Percentiles rank a stretch among this genome's conserved stretches.
Conservation (phyloP, 768 basidiomycete genomes). For the Rhodotorula sphaerocarpa region DNA sequence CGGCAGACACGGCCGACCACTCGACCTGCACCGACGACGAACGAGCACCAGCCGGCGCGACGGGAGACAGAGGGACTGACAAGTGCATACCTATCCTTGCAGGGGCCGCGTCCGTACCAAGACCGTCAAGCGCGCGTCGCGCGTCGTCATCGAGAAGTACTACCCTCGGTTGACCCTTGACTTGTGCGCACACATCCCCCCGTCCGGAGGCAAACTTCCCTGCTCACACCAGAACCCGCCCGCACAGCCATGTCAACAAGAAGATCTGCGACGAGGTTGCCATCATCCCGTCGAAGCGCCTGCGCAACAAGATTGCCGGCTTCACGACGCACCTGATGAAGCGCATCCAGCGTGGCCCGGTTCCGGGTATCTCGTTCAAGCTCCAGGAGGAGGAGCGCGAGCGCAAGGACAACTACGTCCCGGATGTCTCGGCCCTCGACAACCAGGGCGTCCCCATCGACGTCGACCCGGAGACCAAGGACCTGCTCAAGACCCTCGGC, state of each 20-base stretch:
- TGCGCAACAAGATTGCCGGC: slow-evolving; percentile 98
- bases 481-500: slow-evolving; percentile 81
- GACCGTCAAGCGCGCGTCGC: slow-evolving; percentile 98
- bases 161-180: slow-evolving; percentile 98
- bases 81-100: slow-evolving; percentile 8
- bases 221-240: not conserved
- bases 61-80: not conserved
- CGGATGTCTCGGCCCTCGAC: slow-evolving; percentile 94
- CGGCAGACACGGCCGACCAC: too few relatives aligned
- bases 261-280: slow-evolving; percentile 53
- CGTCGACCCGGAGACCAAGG: slow-evolving; percentile 89
- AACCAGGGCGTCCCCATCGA: slow-evolving; percentile 62
- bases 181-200: slow-evolving; percentile 55
- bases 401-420: slow-evolving; percentile 98
- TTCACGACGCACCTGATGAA: slow-evolving; percentile 99
- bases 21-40: too few relatives aligned
- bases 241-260: slow-evolving; percentile 40
- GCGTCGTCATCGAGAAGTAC: slow-evolving; percentile 99
- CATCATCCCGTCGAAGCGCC: slow-evolving; percentile 91
- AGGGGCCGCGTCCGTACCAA: slow-evolving; percentile 99
- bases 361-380: slow-evolving; percentile 99
- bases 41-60: too few relatives aligned
- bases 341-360: slow-evolving; percentile 96
- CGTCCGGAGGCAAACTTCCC: not conserved
- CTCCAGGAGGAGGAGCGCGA: slow-evolving; percentile 99